Evolutionary conservation across 805 yeast species (phyloP), one percentile per base, ranked within the genome.

Genomic region (Ogataea ganodermae): DNA sequence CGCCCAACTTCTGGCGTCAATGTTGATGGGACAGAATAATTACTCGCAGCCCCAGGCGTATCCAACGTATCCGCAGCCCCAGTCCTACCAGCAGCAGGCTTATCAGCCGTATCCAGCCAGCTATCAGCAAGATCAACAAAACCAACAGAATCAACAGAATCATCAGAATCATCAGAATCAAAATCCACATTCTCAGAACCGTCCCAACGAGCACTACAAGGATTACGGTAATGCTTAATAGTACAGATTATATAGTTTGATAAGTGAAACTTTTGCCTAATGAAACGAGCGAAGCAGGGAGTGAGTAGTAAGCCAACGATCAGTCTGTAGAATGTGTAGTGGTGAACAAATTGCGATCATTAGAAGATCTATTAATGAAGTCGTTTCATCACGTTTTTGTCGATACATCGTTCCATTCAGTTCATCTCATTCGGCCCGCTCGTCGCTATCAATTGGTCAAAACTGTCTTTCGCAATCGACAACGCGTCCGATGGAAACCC

Each of bases 401-500:
- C n/a, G n/a, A n/a, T n/a, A n/a, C n/a, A n/a, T n/a, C n/a, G n/a
- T n/a, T n/a, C n/a, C n/a, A n/a, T n/a, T n/a, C n/a, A n/a, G n/a
- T n/a, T n/a, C n/a, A n/a, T n/a, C n/a, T n/a, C n/a, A n/a, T n/a
- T n/a, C n/a, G n/a, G n/a, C n/a, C n/a, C n/a, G n/a, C n/a, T n/a
- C n/a, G n/a, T n/a, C n/a, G n/a, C n/a, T n/a, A n/a, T n/a, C n/a
- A 58, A 45, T 23, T 40, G 48, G 1, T 42, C 22, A 16, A 64
- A 64, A 14, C 72, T 71, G 14, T 62, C 52, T 26, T 59, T 54
- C 1, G 95, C 96, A 31, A 73, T 66, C 1, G 65, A 50, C 14
- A 89, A 57, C 1, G 89, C 89, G 3, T 65, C 62, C 6, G 53
- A 52, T 0, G 96, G 96, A 53, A 88, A 84, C 0, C 95, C 95